Conservation (phyloP, 2,329 filamentous ascomycete species). For the Furcasterigmium sp. region DNA sequence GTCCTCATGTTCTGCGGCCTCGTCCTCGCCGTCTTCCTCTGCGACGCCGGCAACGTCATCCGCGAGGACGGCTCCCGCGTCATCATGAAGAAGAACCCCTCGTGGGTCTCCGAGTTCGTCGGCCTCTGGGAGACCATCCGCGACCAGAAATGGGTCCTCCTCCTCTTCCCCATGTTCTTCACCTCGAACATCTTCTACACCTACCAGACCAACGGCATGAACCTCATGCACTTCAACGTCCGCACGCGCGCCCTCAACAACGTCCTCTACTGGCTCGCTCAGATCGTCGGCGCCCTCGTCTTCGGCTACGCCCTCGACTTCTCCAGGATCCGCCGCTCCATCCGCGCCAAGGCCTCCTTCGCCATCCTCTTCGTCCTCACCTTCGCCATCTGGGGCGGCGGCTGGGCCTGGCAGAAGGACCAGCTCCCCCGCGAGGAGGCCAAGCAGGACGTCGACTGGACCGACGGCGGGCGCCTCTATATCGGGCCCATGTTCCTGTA, state of each 20-base stretch:
- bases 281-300: slow-evolving; percentile 70
- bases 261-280: slow-evolving; percentile 72
- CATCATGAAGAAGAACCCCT: slow-evolving; percentile 86
- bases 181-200: slow-evolving; percentile 80
- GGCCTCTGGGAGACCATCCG: slow-evolving; percentile 71
- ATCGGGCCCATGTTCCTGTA: slow-evolving; percentile 81
- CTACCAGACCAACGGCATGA: slow-evolving; percentile 68
- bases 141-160: slow-evolving; percentile 66
- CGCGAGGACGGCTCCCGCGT: slow-evolving; percentile 74
- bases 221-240: slow-evolving; percentile 65
- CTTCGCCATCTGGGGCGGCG: slow-evolving; percentile 76
- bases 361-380: slow-evolving; percentile 61
- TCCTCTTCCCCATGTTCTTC: slow-evolving; percentile 80
- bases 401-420: slow-evolving; percentile 67
- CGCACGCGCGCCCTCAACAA: slow-evolving; percentile 73
- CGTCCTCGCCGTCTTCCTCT: slow-evolving; percentile 61
- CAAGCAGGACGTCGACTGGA: slow-evolving; percentile 54
- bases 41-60: slow-evolving; percentile 66
- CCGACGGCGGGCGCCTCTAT: slow-evolving; percentile 50
- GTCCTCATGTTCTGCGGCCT: slow-evolving; percentile 75
- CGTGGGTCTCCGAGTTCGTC: slow-evolving; percentile 72
- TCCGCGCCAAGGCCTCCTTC: slow-evolving; percentile 63
- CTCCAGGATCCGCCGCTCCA: slow-evolving; percentile 51
- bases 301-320: slow-evolving; percentile 70
- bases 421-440: slow-evolving; percentile 40